phyloP scores from a whole-genome alignment of 1,139 yeast genomes.

The Geotrichum carabidarum region DNA sequence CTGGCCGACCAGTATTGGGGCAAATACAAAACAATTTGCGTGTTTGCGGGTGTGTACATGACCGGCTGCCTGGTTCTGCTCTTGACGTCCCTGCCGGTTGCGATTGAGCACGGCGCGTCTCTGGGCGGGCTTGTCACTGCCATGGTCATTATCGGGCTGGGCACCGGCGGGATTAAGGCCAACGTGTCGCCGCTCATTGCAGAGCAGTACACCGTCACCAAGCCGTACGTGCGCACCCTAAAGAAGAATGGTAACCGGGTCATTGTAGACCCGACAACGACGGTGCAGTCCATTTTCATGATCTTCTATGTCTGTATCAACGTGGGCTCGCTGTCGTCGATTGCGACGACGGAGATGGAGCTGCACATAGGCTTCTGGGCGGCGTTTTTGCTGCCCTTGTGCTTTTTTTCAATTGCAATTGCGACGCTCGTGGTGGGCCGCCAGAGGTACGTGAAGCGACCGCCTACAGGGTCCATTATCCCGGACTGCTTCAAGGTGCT shows the following conservation, averaged over 20 bases:
- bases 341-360: conserved; percentile 72
- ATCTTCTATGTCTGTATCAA: conserved; percentile 77
- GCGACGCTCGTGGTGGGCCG: conserved; percentile 52
- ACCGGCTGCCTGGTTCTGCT: conserved; percentile 59
- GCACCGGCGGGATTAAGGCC: conserved; percentile 79
- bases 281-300: conserved; percentile 70
- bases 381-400: conserved; percentile 64
- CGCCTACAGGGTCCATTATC: conserved; percentile 60
- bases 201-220: conserved; percentile 59
- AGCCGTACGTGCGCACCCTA: conserved; percentile 56
- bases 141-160: conserved; percentile 65
- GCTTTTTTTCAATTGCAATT: conserved; percentile 57
- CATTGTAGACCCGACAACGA: conserved; percentile 62
- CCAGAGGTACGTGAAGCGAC: conserved; percentile 53
- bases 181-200: conserved; percentile 75
- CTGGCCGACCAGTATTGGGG: conserved; percentile 72
- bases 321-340: conserved; percentile 70
- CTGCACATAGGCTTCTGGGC: conserved; percentile 70
- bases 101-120: conserved; percentile 46
- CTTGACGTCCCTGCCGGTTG: conserved; percentile 64
- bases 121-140: conserved; percentile 53
- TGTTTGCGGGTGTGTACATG: conserved; percentile 55
- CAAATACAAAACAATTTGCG: conserved; percentile 62
- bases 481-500: conserved; percentile 51
- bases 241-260: conserved; percentile 60